These are phyloP conservation scores for Lipomyces chichibuensis DNA, from an alignment of 805 yeast genomes.

Conservation along the genomic window DNA sequence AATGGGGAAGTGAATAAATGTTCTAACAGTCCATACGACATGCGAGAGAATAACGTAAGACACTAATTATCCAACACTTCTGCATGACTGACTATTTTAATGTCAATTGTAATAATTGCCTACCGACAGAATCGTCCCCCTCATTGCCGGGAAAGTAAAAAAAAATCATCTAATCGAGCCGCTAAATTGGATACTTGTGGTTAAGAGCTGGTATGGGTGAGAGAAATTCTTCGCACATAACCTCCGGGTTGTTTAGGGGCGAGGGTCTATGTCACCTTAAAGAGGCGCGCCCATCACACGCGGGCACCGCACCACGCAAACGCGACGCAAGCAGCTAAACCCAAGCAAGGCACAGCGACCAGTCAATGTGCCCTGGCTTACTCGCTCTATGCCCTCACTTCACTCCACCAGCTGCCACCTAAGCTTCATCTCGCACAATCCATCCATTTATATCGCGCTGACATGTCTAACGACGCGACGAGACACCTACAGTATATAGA, in stretches of 20 bases:
- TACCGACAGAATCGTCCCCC: no score
- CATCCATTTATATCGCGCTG: background rate
- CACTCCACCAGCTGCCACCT: background rate
- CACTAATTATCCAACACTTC: no score
- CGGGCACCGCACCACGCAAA: background rate
- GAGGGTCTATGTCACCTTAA: background rate
- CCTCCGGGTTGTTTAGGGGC: background rate
- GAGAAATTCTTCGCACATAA: background rate
- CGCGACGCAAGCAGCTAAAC: background rate
- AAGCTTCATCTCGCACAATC: background rate
- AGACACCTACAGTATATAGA: background rate
- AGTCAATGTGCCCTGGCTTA: background rate
- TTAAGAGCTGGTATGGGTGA: no score
- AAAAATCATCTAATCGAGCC: no score
- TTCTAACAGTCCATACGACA: no score
- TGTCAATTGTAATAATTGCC: no score
- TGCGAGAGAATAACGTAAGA: no score
- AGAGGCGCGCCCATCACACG: background rate
- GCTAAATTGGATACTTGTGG: no score
- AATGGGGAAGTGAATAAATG: no score
- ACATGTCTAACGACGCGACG: conserved; percentile 7
- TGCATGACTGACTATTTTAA: no score
- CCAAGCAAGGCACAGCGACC: background rate
- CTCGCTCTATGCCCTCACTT: background rate
- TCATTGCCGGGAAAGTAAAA: no score